Percentiles rank a stretch among this genome's conserved stretches.
These are phyloP conservation scores for Peniophora sp. DNA, from an alignment of 1,284 basidiomycete species.

Conservation along the genomic window DNA sequence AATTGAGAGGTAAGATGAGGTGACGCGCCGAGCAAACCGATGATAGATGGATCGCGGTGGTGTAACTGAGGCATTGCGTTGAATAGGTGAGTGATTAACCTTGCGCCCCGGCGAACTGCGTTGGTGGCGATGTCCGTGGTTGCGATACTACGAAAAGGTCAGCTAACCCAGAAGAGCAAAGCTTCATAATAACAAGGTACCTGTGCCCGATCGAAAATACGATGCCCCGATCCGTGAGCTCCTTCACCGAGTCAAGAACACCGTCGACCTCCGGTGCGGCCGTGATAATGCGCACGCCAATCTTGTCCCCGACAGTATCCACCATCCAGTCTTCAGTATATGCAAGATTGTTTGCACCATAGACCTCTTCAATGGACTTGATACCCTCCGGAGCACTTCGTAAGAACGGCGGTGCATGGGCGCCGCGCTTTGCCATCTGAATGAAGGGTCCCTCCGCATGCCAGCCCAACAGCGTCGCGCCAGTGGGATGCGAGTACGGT, in stretches of 20 bases:
- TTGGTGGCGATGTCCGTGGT: constrained; percentile 59
- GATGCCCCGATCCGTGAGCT: constrained; percentile 60
- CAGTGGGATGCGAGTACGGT: constrained; percentile 50
- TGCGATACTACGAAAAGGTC: constrained; percentile 38
- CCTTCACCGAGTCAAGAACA: constrained; percentile 61
- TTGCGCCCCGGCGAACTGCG: constrained; percentile 64
- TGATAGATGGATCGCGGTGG: constrained; percentile 80
- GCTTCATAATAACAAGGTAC: constrained; percentile 27
- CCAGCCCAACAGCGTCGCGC: constrained; percentile 75
- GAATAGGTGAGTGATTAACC: constrained; percentile 87
- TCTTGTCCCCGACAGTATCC: constrained; percentile 21
- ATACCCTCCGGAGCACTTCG: constrained; percentile 54
- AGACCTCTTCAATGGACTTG: constrained; percentile 64
- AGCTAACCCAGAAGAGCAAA: not conserved
- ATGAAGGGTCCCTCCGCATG: constrained; percentile 90
- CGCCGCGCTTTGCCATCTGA: constrained; percentile 70
- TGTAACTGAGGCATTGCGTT: constrained; percentile 88
- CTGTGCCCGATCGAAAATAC: constrained; percentile 84
- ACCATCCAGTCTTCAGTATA: constrained; percentile 63
- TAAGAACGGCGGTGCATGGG: constrained; percentile 68
- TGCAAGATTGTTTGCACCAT: constrained; percentile 57
- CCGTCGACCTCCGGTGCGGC: constrained; percentile 83
- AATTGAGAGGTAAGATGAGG: constrained; percentile 43
- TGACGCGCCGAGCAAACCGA: constrained; percentile 78
- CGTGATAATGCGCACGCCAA: constrained; percentile 78